Evolutionary conservation across 106 monocot species (phyloP), one percentile per base, ranked within the genome.

Genomic region (Narthecium ossifragum): DNA sequence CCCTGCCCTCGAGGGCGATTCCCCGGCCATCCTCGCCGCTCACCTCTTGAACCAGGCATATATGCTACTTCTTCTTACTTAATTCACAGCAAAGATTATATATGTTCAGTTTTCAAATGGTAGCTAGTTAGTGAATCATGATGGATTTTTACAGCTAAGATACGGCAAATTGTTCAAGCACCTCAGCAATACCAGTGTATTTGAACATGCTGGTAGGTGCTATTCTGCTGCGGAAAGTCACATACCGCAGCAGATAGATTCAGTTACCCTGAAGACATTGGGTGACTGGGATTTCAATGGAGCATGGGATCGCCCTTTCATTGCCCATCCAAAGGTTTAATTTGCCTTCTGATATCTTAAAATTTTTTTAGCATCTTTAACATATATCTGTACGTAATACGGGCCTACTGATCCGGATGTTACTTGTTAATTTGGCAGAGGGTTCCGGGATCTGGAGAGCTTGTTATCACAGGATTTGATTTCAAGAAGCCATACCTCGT

Each of bases 291-390:
- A 77, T 39, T 17, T 82, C 9, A 21, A 23, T 55, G 64, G 65
- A 47, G 63, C 57, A n/a, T 82, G 82, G 82, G 31, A 70, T 53
- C 53, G 82, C 26, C 77, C 76, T n/a, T 82, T 82, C 61, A 76
- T 61, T 36, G 65, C 69, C 26, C 82, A 82, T 46, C 76, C 82
- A 31, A 82, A 77, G 77, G 82, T 77, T 21, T 21, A 14, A 12
- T 23, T 31, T 27, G 9, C 18, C 18, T 38, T 0, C 45, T 23
- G 1, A 8, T 29, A 20, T n/a, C n/a, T n/a, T n/a, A n/a, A n/a
- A n/a, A n/a, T n/a, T n/a, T n/a, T n/a, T n/a, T n/a, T n/a, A n/a
- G n/a, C n/a, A n/a, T n/a, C n/a, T n/a, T n/a, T n/a, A n/a, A 18
- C 27, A 9, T 29, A 53, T 18, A 53, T 53, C 1, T 4, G 1